A percentile compares a stretch with the other conserved stretches of the same genome.
Conservation (phyloP, 768 basidiomycete species). For the Termitomyces sp. region DNA sequence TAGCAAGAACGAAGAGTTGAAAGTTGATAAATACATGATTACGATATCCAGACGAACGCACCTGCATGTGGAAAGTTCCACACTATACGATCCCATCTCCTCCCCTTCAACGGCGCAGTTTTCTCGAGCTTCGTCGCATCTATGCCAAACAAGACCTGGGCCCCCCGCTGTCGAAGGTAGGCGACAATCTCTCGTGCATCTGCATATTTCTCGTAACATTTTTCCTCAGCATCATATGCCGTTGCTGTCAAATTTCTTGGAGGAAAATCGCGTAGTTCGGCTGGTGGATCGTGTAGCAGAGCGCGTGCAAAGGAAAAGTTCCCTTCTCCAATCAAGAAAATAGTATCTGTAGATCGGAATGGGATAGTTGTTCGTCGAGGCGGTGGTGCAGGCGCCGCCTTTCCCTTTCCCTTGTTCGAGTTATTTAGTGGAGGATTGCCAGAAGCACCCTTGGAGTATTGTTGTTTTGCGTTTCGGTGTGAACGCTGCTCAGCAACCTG, state of each 20-base stretch:
- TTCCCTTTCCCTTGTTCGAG: conserved; percentile 33
- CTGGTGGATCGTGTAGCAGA: conserved; percentile 49
- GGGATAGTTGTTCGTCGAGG: conserved; percentile 52
- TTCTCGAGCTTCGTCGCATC: conserved; percentile 82
- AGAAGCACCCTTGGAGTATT: conserved; percentile 11
- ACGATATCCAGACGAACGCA: conserved; percentile 21
- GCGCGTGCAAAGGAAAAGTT: conserved; percentile 91
- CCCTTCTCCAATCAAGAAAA: conserved; percentile 87
- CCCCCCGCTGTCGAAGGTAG: conserved; percentile 54
- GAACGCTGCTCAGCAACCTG: conserved; percentile 48
- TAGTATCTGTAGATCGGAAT: conserved; percentile 59
- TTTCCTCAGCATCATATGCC: conserved; percentile 75
- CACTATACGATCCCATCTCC: conserved; percentile 73
- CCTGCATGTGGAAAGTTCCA: conserved; percentile 99
- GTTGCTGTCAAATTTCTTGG: conserved; percentile 78
- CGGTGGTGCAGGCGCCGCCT: conserved; percentile 27
- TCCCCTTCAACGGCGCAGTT: conserved; percentile 49
- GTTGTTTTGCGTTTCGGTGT: conserved; percentile 27
- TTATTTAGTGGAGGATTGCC: not conserved
- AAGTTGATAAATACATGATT: not conserved
- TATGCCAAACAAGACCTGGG: conserved; percentile 70
- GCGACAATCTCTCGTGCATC: conserved; percentile 60
- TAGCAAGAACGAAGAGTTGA: conserved; percentile 22
- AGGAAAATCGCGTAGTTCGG: conserved; percentile 49
- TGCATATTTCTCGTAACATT: conserved; percentile 81